Conservation (phyloP, 805 yeast genomes). For the Candida yuanshanica region DNA sequence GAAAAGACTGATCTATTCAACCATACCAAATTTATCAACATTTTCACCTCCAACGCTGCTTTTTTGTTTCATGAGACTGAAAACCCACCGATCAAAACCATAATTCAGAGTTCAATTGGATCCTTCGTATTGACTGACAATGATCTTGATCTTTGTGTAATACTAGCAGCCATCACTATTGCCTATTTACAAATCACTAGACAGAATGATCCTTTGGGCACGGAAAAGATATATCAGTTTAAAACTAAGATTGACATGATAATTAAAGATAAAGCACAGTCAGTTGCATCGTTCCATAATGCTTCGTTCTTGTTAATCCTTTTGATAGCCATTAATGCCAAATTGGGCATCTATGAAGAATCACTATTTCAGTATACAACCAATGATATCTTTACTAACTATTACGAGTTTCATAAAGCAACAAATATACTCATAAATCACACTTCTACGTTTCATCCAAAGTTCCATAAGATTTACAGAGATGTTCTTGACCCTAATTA, state of each 20-base stretch:
- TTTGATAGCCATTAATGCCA: constrained; percentile 15
- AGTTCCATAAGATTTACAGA: constrained; percentile 14
- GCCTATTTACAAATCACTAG: constrained; percentile 2
- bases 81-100: background rate
- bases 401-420: constrained; percentile 12
- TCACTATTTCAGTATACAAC: constrained; percentile 7
- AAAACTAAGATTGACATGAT: background rate
- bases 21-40: constrained; percentile 2
- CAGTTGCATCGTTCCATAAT: background rate
- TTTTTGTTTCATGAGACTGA: constrained; percentile 1
- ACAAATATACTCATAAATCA: constrained; percentile 13
- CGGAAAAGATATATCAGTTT: background rate
- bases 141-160: constrained; percentile 6
- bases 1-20: constrained; percentile 2
- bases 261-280: background rate
- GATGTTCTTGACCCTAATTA: constrained; percentile 18
- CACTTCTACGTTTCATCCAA: constrained; percentile 7
- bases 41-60: background rate
- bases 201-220: background rate
- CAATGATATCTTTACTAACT: constrained; percentile 3
- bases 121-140: constrained; percentile 3
- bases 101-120: constrained; percentile 3
- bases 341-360: constrained; percentile 13
- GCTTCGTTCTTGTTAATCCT: constrained; percentile 4
- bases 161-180: constrained; percentile 5